These are phyloP conservation scores for Colletotrichum tropicale DNA, from an alignment of 2,329 filamentous ascomycete genomes.

Conservation along the genomic window DNA sequence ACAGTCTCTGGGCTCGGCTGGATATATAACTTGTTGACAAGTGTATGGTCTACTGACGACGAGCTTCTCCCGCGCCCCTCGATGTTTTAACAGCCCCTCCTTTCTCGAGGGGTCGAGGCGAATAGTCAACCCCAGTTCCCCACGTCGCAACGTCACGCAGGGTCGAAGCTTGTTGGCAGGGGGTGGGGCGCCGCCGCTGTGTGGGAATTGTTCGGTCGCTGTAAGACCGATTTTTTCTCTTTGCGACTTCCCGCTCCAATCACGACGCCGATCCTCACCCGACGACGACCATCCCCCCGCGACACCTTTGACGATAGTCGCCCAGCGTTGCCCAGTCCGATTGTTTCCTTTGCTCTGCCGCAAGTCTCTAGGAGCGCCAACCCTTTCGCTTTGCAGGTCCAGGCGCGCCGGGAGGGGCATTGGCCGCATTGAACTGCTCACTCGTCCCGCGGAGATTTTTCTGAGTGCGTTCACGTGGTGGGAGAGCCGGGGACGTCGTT, in stretches of 20 bases:
- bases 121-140: conserved; percentile 18
- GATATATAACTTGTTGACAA: conserved; percentile 8
- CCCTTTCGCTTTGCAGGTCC: conserved; percentile 1
- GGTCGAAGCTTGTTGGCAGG: conserved; percentile 23
- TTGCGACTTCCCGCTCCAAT: conserved; percentile 21
- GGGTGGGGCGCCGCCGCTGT: conserved; percentile 10
- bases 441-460: not conserved
- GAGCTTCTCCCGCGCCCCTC: not conserved
- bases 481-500: not conserved
- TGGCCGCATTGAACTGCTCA: not conserved
- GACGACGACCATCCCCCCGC: not conserved
- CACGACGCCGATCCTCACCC: conserved; percentile 14
- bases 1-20: not conserved
- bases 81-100: conserved; percentile 14
- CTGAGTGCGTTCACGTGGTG: conserved; percentile 11
- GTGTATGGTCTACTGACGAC: not conserved
- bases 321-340: not conserved
- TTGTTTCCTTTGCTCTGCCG: not conserved
- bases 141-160: conserved; percentile 22
- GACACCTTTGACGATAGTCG: not conserved
- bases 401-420: conserved; percentile 12
- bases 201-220: conserved; percentile 23
- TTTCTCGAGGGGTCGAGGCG: conserved; percentile 3
- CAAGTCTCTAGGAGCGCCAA: not conserved
- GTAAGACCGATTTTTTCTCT: conserved; percentile 21